Base-by-base conservation (phyloP, 2,329 filamentous ascomycete genomes). In the Magnaporthiopsis rhizophila region DNA sequence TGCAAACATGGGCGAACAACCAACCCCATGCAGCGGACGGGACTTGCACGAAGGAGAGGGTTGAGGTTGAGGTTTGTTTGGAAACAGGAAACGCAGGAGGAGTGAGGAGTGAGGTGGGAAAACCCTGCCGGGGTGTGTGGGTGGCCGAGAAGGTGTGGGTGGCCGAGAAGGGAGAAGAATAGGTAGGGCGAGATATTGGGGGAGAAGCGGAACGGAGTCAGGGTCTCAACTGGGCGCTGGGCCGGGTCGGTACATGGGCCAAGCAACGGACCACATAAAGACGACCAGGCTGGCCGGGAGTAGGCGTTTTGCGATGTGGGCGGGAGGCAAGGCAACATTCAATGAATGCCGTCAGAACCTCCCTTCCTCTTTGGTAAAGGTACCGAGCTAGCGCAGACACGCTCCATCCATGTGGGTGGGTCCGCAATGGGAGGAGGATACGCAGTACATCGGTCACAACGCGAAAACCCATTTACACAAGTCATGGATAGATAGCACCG, bases 61-160 rank as follows among this genome's bases (percentile, higher is more conserved):
- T 8, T 18, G 21, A 34, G 59, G 34, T 38, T 61, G n/a, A 61
- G 34, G 26, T 28, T 30, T 38, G 34, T 38, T 61, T 36, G 34
- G 34, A 26, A 38, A 61, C 34, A 13, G 21, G 32, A 32, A 38
- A 38, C 36, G 59, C n/a, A 38, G 32, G 34, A 38, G 59, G 34
- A 38, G 59, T 38, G 59, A 38, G 34, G 34, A 24, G 34, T 28
- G 59, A 61, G 34, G 59, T 61, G 36, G 59, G 59, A 61, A 61
- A 45, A 45, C 18, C 30, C 26, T 45, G 59, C 59, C 59, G 59
- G 59, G 59, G 34, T 32, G 59, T 36, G 45, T 24, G 45, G 45
- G 45, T 24, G 45, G 45, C 45, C 45, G 45, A 53, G n/a, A n/a
- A 53, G 45, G 45, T 36, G 45, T 24, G 45, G 45, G 45, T 24